Evolutionary conservation across 2,329 filamentous ascomycete species (phyloP).

Genomic region (Didymella pomorum): DNA sequence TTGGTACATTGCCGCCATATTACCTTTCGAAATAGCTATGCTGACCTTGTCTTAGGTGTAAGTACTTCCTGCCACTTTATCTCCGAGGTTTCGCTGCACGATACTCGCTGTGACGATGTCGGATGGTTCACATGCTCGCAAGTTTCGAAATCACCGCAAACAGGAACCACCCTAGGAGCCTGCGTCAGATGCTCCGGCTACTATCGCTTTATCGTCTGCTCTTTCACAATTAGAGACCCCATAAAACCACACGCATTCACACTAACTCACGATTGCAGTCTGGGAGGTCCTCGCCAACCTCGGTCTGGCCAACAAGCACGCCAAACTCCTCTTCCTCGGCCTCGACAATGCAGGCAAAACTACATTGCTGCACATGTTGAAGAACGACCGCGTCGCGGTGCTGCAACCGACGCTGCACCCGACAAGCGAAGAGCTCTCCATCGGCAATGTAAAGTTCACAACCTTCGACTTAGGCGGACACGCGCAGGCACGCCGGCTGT

Average conservation of each 20-base stretch:
- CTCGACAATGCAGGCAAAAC: constrained; percentile 96
- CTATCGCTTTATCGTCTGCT: not conserved
- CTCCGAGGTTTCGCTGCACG: constrained; percentile 8
- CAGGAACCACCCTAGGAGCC: not conserved
- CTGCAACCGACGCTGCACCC: constrained; percentile 57
- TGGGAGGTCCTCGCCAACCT: constrained; percentile 88
- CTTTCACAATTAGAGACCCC: not conserved
- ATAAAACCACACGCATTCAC: not conserved
- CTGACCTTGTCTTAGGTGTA: constrained; percentile 43
- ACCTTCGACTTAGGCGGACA: constrained; percentile 75
- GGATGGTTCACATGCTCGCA: not conserved
- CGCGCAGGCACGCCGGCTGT: constrained; percentile 52
- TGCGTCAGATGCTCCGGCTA: not conserved
- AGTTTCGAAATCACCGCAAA: no score
- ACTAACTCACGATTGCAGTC: constrained; percentile 60
- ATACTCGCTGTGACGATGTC: not conserved
- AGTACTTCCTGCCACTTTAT: constrained; percentile 25
- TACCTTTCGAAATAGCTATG: not conserved
- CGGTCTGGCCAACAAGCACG: constrained; percentile 92
- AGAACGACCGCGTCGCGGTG: constrained; percentile 87
- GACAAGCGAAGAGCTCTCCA: constrained; percentile 71
- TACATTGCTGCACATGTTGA: constrained; percentile 94
- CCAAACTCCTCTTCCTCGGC: constrained; percentile 74
- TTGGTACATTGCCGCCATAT: constrained; percentile 64
- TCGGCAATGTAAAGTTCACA: constrained; percentile 77